These are phyloP conservation scores for Haplosporangium gracile DNA, from an alignment of 192 early-diverging fungal species.

Conservation along the genomic window DNA sequence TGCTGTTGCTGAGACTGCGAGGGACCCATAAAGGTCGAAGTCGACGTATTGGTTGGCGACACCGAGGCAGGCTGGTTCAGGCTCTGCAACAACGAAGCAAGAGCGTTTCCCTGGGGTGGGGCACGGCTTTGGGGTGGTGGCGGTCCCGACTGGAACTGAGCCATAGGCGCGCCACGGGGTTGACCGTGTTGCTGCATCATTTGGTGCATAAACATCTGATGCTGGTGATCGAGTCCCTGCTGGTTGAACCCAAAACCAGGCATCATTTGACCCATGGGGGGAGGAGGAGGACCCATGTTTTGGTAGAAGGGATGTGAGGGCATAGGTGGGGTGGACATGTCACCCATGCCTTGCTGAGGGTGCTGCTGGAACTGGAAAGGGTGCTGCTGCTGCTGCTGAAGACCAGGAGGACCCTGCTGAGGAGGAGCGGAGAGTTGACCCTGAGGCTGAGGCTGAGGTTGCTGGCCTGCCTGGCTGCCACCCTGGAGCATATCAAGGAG, in stretches of 20 bases:
- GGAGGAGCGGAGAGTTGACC: not conserved
- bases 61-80: conserved; percentile 42
- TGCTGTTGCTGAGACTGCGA: not conserved
- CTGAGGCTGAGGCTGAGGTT: conserved; percentile 1
- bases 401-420: conserved; percentile 8
- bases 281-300: conserved; percentile 34
- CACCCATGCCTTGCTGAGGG: conserved; percentile 6
- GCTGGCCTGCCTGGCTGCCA: conserved; percentile 16
- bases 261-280: conserved; percentile 47
- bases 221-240: conserved; percentile 32
- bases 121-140: conserved; percentile 37
- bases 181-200: conserved; percentile 39
- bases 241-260: conserved; percentile 39
- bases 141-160: conserved; percentile 25
- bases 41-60: conserved; percentile 26
- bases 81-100: conserved; percentile 52
- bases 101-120: conserved; percentile 40
- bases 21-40: conserved; percentile 18
- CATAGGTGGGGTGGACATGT: conserved; percentile 16
- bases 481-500: conserved; percentile 57
- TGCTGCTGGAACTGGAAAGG: conserved; percentile 20
- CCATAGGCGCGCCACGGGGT: conserved; percentile 25
- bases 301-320: conserved; percentile 25
- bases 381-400: conserved; percentile 23
- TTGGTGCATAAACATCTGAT: conserved; percentile 42